A percentile compares a stretch with the other conserved stretches of the same genome.
phyloP scores from a whole-genome alignment of 768 basidiomycete species.

The Phaeotremella fagi region DNA sequence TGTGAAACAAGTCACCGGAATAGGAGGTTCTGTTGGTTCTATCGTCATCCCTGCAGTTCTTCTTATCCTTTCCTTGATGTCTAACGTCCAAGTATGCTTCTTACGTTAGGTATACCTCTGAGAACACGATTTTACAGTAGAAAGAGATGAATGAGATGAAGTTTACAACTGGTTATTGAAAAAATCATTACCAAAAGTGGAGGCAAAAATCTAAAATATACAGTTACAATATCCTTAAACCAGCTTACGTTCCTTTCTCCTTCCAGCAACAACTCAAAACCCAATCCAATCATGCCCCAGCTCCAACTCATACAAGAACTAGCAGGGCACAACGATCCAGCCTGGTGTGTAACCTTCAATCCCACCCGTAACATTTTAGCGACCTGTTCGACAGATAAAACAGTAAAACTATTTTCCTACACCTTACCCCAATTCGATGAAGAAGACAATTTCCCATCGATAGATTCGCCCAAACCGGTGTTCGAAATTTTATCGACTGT shows the following conservation, averaged over 20 bases:
- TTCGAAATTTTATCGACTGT: conserved; percentile 59
- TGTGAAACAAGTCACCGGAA: conserved; percentile 92
- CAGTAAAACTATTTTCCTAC: conserved; percentile 79
- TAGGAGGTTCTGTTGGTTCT: conserved; percentile 39
- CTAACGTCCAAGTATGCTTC: too few relatives aligned
- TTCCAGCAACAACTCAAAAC: too few relatives aligned
- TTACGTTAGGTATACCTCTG: too few relatives aligned
- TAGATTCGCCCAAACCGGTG: conserved; percentile 18
- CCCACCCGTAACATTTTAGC: conserved; percentile 73
- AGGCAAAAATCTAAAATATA: too few relatives aligned
- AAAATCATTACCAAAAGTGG: too few relatives aligned
- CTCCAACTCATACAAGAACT: conserved; percentile 41
- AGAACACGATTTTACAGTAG: too few relatives aligned
- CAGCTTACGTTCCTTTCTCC: too few relatives aligned
- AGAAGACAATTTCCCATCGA: not conserved
- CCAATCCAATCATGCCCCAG: conserved; percentile 28
- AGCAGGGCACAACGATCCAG: conserved; percentile 65
- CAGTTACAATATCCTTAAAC: too few relatives aligned
- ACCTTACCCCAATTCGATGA: conserved; percentile 12
- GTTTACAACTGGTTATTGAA: too few relatives aligned
- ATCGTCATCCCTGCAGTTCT: too few relatives aligned
- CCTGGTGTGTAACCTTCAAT: conserved; percentile 88
- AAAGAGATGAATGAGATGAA: too few relatives aligned
- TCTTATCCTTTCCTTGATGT: too few relatives aligned
- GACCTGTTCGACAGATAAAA: conserved; percentile 91